These are phyloP conservation scores for Phytophthora tentaculata DNA, from an alignment of 352 stramenopile species.

Conservation along the genomic window DNA sequence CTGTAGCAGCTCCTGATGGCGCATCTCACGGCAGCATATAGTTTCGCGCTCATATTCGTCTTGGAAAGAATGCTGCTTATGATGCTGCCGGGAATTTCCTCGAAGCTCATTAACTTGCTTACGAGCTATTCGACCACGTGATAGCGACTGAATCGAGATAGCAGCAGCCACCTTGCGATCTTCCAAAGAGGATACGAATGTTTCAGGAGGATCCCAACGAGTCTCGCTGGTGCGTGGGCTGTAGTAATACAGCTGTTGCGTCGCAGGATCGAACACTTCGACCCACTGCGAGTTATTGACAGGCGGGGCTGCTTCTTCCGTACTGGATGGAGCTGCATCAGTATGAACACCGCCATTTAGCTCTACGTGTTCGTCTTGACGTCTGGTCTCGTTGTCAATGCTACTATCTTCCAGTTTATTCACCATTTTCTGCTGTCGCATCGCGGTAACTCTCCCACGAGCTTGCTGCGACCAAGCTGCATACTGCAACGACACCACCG, in stretches of 20 bases:
- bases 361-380: neutral
- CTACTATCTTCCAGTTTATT: neutral
- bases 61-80: neutral
- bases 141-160: conserved; percentile 64
- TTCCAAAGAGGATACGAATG: conserved; percentile 45
- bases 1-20: conserved; percentile 62
- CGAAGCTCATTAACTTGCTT: conserved; percentile 25
- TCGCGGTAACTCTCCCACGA: conserved; percentile 41
- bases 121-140: conserved; percentile 45
- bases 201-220: conserved; percentile 49
- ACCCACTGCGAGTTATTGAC: conserved; percentile 41
- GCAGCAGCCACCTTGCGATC: conserved; percentile 54
- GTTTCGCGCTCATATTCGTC: conserved; percentile 37
- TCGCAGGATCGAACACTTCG: conserved; percentile 68
- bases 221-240: conserved; percentile 51
- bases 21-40: conserved; percentile 52
- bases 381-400: neutral
- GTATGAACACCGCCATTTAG: neutral
- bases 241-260: conserved; percentile 70
- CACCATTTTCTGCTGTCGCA: conserved; percentile 30
- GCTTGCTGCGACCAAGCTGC: conserved; percentile 57
- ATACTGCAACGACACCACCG: conserved; percentile 57
- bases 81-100: neutral
- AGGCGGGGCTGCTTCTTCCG: neutral
- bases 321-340: neutral